Percentiles rank a stretch among this genome's conserved stretches.
phyloP scores from a whole-genome alignment of 2,329 filamentous ascomycete genomes.

The Botrytis hyacinthi region DNA sequence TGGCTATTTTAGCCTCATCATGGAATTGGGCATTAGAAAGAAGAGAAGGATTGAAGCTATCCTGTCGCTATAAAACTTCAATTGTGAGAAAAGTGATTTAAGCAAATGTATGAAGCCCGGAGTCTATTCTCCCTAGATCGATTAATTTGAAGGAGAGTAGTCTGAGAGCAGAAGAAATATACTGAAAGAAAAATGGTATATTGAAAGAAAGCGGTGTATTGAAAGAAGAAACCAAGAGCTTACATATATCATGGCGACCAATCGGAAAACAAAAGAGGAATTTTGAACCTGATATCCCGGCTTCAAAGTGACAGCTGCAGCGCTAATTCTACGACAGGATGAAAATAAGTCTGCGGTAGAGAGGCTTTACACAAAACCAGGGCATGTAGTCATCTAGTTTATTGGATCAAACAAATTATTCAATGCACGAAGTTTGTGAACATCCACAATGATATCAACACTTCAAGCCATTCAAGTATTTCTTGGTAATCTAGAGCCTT shows the following conservation, averaged over 20 bases:
- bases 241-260: background rate
- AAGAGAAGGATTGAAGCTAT: too few species aligned
- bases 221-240: background rate
- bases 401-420: background rate
- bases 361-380: background rate
- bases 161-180: background rate
- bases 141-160: accelerated
- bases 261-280: background rate
- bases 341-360: too few species aligned
- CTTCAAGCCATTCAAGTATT: background rate
- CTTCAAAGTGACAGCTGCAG: background rate
- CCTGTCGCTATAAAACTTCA: too few species aligned
- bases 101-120: too few species aligned
- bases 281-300: background rate
- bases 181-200: background rate
- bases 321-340: background rate
- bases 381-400: background rate
- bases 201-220: background rate
- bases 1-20: too few species aligned
- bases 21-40: too few species aligned
- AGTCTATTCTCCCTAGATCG: background rate
- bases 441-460: background rate
- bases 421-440: background rate
- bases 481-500: too few species aligned
- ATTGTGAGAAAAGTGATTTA: too few species aligned